phyloP scores from a whole-genome alignment of 257 asterid species.

The Solanum pennellii region DNA sequence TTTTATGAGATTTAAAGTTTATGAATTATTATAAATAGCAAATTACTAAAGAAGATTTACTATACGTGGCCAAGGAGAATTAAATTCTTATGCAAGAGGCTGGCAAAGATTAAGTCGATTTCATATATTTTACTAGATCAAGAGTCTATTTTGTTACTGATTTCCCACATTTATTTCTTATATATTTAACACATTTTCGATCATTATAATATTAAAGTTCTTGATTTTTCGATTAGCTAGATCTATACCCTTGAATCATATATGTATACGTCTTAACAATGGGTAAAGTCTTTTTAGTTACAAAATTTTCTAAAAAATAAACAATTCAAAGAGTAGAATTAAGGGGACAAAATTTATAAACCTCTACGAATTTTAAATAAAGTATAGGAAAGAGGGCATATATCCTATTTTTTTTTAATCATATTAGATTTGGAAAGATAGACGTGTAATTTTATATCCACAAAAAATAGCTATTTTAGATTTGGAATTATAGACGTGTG shows the following conservation, averaged over 20 bases:
- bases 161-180: neutral
- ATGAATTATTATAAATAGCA: neutral
- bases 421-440: neutral
- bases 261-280: neutral
- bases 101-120: neutral
- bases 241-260: neutral
- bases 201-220: neutral
- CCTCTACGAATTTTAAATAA: neutral
- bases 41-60: neutral
- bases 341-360: neutral
- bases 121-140: neutral
- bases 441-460: neutral
- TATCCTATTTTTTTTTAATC: neutral
- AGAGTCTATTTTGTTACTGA: neutral
- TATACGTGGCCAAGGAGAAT: neutral
- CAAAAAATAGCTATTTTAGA: neutral
- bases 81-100: neutral
- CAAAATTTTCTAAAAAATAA: neutral
- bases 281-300: neutral
- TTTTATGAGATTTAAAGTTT: neutral
- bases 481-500: neutral
- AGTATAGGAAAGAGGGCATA: neutral
- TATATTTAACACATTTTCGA: too few species aligned
- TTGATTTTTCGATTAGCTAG: neutral
- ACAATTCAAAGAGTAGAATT: neutral